Conservation (phyloP, 1,139 yeast species). For the Magnusiomyces suaveolens region DNA sequence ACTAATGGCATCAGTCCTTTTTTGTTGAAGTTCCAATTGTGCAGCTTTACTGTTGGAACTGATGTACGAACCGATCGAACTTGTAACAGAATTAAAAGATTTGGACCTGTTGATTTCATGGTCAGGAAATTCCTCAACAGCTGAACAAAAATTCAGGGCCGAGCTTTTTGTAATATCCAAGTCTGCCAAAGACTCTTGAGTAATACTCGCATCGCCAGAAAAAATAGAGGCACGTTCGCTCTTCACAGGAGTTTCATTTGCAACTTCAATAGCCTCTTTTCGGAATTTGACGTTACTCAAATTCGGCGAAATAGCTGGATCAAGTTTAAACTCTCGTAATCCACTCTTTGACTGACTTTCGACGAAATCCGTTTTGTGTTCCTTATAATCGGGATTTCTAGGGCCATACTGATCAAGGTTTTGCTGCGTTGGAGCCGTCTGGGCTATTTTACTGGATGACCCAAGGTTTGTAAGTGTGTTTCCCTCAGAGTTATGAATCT, state of each 20-base stretch:
- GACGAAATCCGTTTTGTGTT: too few species aligned
- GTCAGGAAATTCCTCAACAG: neutral
- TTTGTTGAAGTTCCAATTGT: neutral
- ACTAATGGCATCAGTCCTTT: neutral
- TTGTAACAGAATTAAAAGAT: neutral
- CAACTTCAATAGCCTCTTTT: neutral
- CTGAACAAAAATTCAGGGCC: too few species aligned
- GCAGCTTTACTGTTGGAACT: neutral
- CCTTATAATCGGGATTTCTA: too few species aligned
- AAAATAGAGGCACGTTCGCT: constrained; percentile 13
- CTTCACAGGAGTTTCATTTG: neutral
- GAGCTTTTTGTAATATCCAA: neutral
- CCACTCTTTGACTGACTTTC: too few species aligned
- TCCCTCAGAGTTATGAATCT: too few species aligned
- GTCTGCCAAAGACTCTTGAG: neutral
- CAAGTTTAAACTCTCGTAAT: neutral
- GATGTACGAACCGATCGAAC: neutral
- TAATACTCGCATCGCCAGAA: neutral
- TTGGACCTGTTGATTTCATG: neutral
- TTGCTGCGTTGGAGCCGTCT: too few species aligned
- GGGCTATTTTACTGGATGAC: too few species aligned
- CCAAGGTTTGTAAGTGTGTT: too few species aligned
- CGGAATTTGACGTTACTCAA: neutral
- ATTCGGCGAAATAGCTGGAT: neutral
- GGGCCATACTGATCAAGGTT: too few species aligned